Conservation (phyloP, 164 flowering plant species). For the Vitis labrusca region DNA sequence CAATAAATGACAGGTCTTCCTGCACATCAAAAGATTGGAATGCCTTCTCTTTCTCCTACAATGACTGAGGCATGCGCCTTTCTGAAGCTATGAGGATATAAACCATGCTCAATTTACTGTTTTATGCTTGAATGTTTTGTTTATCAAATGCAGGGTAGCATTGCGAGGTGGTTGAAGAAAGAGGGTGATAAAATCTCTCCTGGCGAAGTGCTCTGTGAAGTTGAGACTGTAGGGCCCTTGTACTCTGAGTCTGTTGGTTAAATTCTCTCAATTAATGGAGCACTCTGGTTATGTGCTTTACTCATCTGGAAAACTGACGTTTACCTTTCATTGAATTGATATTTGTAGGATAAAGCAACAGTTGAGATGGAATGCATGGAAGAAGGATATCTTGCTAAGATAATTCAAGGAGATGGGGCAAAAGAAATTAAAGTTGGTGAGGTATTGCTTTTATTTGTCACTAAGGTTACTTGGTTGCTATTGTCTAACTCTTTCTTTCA, state of each 20-base stretch:
- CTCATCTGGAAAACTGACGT: neutral
- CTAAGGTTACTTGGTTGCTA: neutral
- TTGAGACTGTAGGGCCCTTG: slow-evolving; percentile 77
- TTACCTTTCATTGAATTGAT: neutral
- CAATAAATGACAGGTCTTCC: slow-evolving; percentile 69
- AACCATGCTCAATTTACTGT: neutral
- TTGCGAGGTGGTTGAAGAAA: slow-evolving; percentile 96
- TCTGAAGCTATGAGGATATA: neutral
- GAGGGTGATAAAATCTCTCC: slow-evolving; percentile 89
- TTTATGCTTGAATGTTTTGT: slow-evolving; percentile 8
- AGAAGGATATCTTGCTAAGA: slow-evolving; percentile 96
- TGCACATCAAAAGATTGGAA: slow-evolving; percentile 95
- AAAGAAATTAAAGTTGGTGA: slow-evolving; percentile 96
- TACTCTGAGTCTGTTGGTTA: neutral
- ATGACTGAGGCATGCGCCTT: slow-evolving; percentile 75
- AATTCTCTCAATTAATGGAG: neutral
- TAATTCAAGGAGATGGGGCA: slow-evolving; percentile 78
- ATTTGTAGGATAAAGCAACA: slow-evolving; percentile 86
- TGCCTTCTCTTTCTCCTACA: slow-evolving; percentile 99
- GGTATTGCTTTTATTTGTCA: slow-evolving; percentile 42
- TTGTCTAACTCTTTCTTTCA: neutral
- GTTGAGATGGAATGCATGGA: slow-evolving; percentile 99
- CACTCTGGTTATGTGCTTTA: neutral
- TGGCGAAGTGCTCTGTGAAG: slow-evolving; percentile 99
- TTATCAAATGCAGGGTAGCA: slow-evolving; percentile 68